Conservation (phyloP, 345 rosid genomes). For the Gossypium sturtianum region DNA sequence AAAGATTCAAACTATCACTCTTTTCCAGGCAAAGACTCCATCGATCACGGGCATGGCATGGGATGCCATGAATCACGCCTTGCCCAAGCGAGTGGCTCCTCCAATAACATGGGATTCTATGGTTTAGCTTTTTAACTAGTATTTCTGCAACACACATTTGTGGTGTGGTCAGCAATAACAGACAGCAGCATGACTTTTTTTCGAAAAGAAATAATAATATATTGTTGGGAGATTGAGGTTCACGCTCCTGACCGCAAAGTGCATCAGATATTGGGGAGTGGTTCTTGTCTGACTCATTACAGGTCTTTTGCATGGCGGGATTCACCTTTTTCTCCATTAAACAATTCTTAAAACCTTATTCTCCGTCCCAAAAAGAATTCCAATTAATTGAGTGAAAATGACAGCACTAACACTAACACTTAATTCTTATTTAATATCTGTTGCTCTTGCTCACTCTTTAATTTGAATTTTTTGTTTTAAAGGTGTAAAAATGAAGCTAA, state of each 20-base stretch:
- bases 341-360: neutral
- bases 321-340: neutral
- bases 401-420: constrained; percentile 5
- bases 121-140: neutral
- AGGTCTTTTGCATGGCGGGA: constrained; percentile 11
- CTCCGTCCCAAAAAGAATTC: neutral
- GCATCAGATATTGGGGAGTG: neutral
- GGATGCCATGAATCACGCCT: neutral
- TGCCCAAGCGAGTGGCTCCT: constrained; percentile 5
- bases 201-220: neutral
- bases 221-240: constrained; percentile 1
- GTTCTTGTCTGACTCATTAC: constrained; percentile 1
- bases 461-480: neutral
- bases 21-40: constrained; percentile 21
- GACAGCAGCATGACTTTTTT: neutral
- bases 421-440: neutral
- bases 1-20: neutral
- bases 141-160: neutral
- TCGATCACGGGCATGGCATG: constrained; percentile 17
- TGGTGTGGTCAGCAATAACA: neutral
- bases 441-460: neutral
- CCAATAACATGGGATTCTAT: neutral
- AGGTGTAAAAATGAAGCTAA: neutral
- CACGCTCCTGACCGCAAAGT: neutral
- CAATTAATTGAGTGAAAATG: constrained; percentile 1